Evolutionary conservation across 495 filamentous ascomycete genomes (phyloP), one percentile per base, ranked within the genome.

Genomic region (Lentithecium fluviatile): DNA sequence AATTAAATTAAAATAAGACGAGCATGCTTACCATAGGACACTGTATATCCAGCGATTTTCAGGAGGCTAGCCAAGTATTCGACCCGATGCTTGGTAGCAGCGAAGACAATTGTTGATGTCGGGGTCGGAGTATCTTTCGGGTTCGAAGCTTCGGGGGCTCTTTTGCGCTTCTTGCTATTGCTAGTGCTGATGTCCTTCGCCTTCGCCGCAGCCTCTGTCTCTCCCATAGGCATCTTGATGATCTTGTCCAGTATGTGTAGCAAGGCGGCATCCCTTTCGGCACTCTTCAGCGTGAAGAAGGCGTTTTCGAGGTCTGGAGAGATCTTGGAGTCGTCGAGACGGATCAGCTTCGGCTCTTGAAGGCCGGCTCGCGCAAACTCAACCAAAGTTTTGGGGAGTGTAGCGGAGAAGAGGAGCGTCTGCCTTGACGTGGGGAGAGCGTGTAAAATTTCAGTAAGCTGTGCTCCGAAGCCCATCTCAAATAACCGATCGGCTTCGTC

Each of bases 401-500:
- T 98, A 1, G 94, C 94, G 1, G 95, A 97, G 71, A 96, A 97
- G 15, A 98, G 79, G 17, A 97, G 79, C 1, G 92, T 98, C 68
- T 98, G 94, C 23, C 95, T 82, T 37, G 85, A 85, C 6, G 84
- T 72, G 6, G 94, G 94, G 36, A 98, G 78, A 1, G 90, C 86
- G 71, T 96, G 85, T 45, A 97, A 74, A 79, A 98, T 97, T 73
- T 98, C 95, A 2, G 87, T 87, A 46, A 98, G 79, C 70, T 98
- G 95, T 6, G 88, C 84, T 17, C 90, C 90, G 72, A 98, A 98
- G 60, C 94, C 94, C 90, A 97, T 95, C 74, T 98, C 94, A 74
- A 97, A 98, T 2, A 98, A 78, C 47, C 94, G 81, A 78, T 98
- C 94, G 13, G 94, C 94, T 70, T 98, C 94, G 72, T 98, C 94